Evolutionary conservation across 179 eudicot genomes (phyloP).

Genomic region (Beta lomatogona): DNA sequence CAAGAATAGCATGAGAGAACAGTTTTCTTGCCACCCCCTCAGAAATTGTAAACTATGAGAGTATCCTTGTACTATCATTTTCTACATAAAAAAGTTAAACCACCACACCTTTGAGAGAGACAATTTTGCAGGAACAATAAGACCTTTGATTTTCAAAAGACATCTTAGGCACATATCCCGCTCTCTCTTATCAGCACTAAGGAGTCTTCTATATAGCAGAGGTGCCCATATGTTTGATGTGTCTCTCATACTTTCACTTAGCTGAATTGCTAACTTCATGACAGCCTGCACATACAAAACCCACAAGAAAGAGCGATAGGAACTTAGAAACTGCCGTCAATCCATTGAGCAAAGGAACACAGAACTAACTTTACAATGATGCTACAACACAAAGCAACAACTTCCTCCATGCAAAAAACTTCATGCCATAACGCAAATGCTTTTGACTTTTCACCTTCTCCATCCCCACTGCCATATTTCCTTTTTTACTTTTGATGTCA

Average conservation of each 20-base stretch:
- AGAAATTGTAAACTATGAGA: background rate
- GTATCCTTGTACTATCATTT: background rate
- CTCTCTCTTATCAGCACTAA: conserved; percentile 73
- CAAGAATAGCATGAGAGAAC: background rate
- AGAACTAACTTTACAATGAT: background rate
- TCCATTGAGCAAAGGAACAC: background rate
- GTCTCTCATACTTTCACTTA: conserved; percentile 66
- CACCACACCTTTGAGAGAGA: conserved; percentile 62
- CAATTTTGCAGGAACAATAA: conserved; percentile 57
- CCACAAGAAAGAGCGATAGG: background rate
- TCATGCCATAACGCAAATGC: background rate
- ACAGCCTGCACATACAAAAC: conserved; percentile 54
- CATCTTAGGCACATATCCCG: conserved; percentile 83
- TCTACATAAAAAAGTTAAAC: background rate
- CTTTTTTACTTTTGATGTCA: background rate
- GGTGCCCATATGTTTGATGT: conserved; percentile 76
- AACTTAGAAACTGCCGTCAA: conserved; percentile 6
- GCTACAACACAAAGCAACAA: background rate
- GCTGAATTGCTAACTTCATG: conserved; percentile 58
- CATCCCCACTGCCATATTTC: background rate
- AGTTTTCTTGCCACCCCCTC: background rate
- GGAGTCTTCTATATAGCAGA: conserved; percentile 75
- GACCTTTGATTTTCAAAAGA: conserved; percentile 54
- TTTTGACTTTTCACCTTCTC: background rate
- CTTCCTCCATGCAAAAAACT: background rate